Conservation (phyloP, 2,329 filamentous ascomycete genomes). For the Ascochyta pisi region DNA sequence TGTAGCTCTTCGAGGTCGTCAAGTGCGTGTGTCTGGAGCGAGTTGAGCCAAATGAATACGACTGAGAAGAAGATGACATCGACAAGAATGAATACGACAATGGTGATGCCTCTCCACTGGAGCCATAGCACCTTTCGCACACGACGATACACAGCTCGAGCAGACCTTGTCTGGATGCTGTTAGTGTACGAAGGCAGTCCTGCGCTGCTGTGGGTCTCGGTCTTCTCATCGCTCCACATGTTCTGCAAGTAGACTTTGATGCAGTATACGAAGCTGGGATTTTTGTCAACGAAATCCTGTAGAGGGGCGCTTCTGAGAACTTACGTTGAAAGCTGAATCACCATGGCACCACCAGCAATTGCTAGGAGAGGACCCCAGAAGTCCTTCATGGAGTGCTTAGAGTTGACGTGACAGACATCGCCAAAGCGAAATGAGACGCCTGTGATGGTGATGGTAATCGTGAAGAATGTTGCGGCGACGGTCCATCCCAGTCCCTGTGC, state of each 20-base stretch:
- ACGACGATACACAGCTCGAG: conserved; percentile 85
- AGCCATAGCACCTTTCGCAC: conserved; percentile 85
- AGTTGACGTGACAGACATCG: conserved; percentile 91
- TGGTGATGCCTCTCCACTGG: conserved; percentile 91
- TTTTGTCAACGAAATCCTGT: conserved; percentile 15
- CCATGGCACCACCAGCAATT: conserved; percentile 75
- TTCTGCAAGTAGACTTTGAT: conserved; percentile 93
- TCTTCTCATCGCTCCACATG: conserved; percentile 73
- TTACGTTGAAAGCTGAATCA: conserved; percentile 86
- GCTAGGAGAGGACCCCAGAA: conserved; percentile 90
- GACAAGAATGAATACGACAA: conserved; percentile 86
- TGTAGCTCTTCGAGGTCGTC: conserved; percentile 63
- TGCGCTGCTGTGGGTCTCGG: conserved; percentile 67
- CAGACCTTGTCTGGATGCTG: conserved; percentile 80
- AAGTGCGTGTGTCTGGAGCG: conserved; percentile 63
- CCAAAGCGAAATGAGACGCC: conserved; percentile 96
- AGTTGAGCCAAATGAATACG: conserved; percentile 83
- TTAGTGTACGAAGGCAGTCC: conserved; percentile 71
- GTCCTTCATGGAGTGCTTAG: conserved; percentile 78
- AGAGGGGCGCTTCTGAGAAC: conserved; percentile 32
- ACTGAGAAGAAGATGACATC: conserved; percentile 95
- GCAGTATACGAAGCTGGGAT: conserved; percentile 71
- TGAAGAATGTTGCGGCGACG: conserved; percentile 76
- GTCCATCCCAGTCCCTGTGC: conserved; percentile 84
- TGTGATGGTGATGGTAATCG: conserved; percentile 79